These are phyloP conservation scores for Leccinum arenicola DNA, from an alignment of 768 basidiomycete species.

Conservation along the genomic window DNA sequence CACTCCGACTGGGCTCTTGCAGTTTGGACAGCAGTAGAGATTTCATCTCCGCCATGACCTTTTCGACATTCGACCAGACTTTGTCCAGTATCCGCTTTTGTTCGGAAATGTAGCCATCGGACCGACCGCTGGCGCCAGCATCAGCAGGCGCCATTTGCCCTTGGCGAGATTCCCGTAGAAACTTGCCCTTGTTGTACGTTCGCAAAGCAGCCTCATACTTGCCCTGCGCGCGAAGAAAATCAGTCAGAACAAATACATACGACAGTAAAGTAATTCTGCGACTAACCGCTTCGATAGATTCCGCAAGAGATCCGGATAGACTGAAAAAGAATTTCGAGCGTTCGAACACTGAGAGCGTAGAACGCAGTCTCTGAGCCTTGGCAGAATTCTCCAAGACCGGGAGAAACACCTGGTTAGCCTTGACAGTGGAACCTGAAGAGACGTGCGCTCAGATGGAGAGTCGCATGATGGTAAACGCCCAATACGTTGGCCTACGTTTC, in stretches of 20 bases:
- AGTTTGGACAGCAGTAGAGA: slow-evolving; percentile 72
- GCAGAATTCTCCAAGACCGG: slow-evolving; percentile 94
- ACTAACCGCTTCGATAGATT: slow-evolving; percentile 83
- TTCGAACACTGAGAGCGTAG: slow-evolving; percentile 93
- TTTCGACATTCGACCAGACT: slow-evolving; percentile 94
- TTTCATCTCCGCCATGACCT: slow-evolving; percentile 90
- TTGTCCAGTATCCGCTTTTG: slow-evolving; percentile 93
- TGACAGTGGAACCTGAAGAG: slow-evolving; percentile 74
- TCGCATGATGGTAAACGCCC: background rate
- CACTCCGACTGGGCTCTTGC: slow-evolving; percentile 71
- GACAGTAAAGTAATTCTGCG: background rate
- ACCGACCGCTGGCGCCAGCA: slow-evolving; percentile 54
- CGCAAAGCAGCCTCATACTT: slow-evolving; percentile 91
- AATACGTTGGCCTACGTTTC: slow-evolving; percentile 56
- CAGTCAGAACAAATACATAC: background rate
- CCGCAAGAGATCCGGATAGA: slow-evolving; percentile 86
- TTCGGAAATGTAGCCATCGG: slow-evolving; percentile 57
- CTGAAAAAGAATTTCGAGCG: slow-evolving; percentile 98
- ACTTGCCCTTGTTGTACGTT: slow-evolving; percentile 96
- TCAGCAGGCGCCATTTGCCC: slow-evolving; percentile 77
- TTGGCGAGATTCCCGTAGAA: slow-evolving; percentile 85
- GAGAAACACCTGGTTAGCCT: slow-evolving; percentile 93
- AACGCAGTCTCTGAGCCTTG: slow-evolving; percentile 89
- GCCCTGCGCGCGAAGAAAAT: slow-evolving; percentile 52
- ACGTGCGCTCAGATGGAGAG: slow-evolving; percentile 5